These are phyloP conservation scores for Diplodia seriata DNA, from an alignment of 2,329 filamentous ascomycete genomes.

Conservation along the genomic window DNA sequence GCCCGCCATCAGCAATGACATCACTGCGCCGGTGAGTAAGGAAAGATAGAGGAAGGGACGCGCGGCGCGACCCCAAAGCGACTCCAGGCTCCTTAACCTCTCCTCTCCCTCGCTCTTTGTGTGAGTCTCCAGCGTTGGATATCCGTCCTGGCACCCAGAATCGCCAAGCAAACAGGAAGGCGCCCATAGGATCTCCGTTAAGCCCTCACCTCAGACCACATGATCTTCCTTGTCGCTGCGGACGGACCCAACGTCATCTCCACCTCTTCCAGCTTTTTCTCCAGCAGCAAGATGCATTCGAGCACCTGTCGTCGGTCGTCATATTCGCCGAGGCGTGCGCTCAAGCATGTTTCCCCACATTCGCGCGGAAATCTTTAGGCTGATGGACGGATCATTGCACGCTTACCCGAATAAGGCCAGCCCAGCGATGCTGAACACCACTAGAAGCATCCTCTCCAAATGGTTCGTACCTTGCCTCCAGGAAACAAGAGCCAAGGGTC, in stretches of 20 bases:
- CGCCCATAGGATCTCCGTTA: not conserved
- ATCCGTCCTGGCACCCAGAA: not conserved
- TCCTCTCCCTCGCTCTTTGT: not conserved
- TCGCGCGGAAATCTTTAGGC: slow-evolving; percentile 20
- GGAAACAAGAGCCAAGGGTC: not conserved
- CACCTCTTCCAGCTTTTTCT: not conserved
- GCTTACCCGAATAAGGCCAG: slow-evolving; percentile 1
- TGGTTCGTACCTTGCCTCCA: not conserved
- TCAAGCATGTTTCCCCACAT: not conserved
- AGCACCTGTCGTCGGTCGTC: not conserved
- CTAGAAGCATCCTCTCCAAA: not conserved
- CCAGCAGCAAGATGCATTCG: not conserved
- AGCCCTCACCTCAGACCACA: not conserved
- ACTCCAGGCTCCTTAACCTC: slow-evolving; percentile 11
- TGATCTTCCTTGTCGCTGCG: slow-evolving; percentile 6
- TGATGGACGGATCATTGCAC: slow-evolving; percentile 13
- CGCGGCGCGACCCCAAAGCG: slow-evolving; percentile 18
- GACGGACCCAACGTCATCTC: slow-evolving; percentile 20
- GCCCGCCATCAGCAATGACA: slow-evolving; percentile 17
- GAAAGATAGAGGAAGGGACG: slow-evolving; percentile 17
- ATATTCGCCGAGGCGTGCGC: slow-evolving; percentile 1
- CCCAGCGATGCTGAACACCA: not conserved
- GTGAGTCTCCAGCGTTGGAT: not conserved
- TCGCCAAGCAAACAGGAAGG: not conserved
- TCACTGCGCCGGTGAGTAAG: slow-evolving; percentile 12